phyloP scores from a whole-genome alignment of 192 early-diverging fungal species.

The Endogone sp. region DNA sequence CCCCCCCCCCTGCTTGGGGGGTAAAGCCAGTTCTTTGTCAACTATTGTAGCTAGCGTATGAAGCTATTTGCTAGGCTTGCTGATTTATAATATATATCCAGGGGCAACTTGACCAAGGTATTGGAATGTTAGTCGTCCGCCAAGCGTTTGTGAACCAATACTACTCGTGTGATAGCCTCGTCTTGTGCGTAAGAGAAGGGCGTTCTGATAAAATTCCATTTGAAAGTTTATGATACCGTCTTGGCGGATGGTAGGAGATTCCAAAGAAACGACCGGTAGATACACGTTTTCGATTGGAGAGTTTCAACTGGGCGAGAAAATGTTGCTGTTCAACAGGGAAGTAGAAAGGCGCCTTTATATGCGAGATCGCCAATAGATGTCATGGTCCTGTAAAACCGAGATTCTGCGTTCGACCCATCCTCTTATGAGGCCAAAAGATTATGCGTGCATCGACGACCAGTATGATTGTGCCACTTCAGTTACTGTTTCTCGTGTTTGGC shows the following conservation, averaged over 20 bases:
- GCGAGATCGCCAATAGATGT: conserved; percentile 27
- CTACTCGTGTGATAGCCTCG: conserved; percentile 18
- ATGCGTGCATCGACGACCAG: conserved; percentile 26
- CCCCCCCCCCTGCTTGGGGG: too few relatives aligned
- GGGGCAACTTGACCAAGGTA: conserved; percentile 15
- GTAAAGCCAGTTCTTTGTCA: too few relatives aligned
- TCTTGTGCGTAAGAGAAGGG: conserved; percentile 5
- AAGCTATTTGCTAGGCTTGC: too few relatives aligned
- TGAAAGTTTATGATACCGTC: conserved; percentile 13
- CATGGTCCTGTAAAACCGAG: conserved; percentile 18
- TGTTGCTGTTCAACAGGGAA: conserved; percentile 22
- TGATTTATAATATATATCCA: too few relatives aligned
- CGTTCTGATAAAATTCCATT: conserved; percentile 16
- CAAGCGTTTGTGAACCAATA: conserved; percentile 12
- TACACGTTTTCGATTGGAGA: conserved; percentile 18
- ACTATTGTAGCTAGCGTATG: too few relatives aligned
- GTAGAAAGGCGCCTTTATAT: conserved; percentile 11
- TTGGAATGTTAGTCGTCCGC: conserved; percentile 12
- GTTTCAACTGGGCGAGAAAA: conserved; percentile 12
- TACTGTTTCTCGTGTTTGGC: conserved; percentile 12
- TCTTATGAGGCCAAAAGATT: conserved; percentile 9
- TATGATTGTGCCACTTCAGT: conserved; percentile 20
- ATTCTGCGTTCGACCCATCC: conserved; percentile 18
- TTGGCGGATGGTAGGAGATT: conserved; percentile 17
- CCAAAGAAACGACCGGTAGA: conserved; percentile 22